A percentile compares a stretch with the other conserved stretches of the same genome.
Evolutionary conservation across 2,329 filamentous ascomycete species (phyloP).

Genomic region (Monilinia laxa): DNA sequence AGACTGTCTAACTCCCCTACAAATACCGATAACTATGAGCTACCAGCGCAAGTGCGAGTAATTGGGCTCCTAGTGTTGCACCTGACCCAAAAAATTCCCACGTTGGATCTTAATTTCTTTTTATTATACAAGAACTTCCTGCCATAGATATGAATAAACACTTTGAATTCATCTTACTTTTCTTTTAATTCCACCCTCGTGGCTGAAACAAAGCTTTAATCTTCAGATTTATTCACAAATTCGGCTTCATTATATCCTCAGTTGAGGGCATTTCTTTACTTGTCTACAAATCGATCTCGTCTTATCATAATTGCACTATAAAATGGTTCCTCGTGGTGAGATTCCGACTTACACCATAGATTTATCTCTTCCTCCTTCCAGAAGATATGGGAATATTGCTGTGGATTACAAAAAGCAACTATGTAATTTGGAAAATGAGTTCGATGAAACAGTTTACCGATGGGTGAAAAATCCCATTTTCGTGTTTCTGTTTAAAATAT

Average conservation of each 20-base stretch:
- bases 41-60: no score
- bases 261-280: background rate
- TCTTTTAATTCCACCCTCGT: background rate
- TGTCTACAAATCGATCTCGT: no score
- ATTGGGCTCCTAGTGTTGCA: no score
- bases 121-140: background rate
- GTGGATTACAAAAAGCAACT: conserved; percentile 47
- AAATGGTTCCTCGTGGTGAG: background rate
- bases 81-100: background rate
- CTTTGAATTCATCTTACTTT: background rate
- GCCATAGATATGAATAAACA: no score
- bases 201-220: background rate
- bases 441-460: conserved; percentile 49
- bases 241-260: background rate
- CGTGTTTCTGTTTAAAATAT: conserved; percentile 35
- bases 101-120: background rate
- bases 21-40: no score
- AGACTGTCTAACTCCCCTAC: background rate
- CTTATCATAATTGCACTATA: background rate
- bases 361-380: conserved; percentile 51
- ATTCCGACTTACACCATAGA: conserved; percentile 51
- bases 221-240: background rate
- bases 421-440: conserved; percentile 47
- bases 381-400: conserved; percentile 53
- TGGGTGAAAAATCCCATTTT: conserved; percentile 33